phyloP scores from a whole-genome alignment of 495 filamentous ascomycete genomes.

The Penicillium subrubescens region DNA sequence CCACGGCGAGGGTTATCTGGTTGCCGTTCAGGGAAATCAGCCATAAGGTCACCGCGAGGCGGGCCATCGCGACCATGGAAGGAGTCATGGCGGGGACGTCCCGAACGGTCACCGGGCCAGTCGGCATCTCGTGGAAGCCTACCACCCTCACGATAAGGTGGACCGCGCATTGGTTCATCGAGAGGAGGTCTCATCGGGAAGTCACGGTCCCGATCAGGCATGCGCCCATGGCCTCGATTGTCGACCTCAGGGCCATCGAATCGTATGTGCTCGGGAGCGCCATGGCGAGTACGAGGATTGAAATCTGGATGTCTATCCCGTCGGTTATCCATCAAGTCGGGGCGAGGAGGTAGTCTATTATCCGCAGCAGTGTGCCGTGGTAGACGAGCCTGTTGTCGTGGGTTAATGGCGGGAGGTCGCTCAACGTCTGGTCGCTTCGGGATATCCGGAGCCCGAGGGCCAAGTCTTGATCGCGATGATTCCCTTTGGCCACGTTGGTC shows the following conservation, averaged over 20 bases:
- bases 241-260: slow-evolving; percentile 37
- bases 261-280: slow-evolving; percentile 38
- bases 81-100: slow-evolving; percentile 34
- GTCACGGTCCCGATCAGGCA: slow-evolving; percentile 38
- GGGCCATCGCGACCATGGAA: slow-evolving; percentile 37
- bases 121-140: slow-evolving; percentile 37
- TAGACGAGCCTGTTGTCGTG: slow-evolving; percentile 36
- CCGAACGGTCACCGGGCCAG: slow-evolving; percentile 41
- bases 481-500: slow-evolving; percentile 16
- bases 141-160: slow-evolving; percentile 38
- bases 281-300: slow-evolving; percentile 39
- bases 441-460: slow-evolving; percentile 33
- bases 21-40: slow-evolving; percentile 37
- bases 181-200: slow-evolving; percentile 33
- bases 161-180: slow-evolving; percentile 47
- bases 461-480: slow-evolving; percentile 29
- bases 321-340: slow-evolving; percentile 43
- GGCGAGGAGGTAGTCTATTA: slow-evolving; percentile 38
- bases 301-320: slow-evolving; percentile 43
- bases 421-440: slow-evolving; percentile 44
- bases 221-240: slow-evolving; percentile 33
- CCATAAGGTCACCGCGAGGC: slow-evolving; percentile 41
- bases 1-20: slow-evolving; percentile 37
- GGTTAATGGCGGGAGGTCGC: slow-evolving; percentile 19
- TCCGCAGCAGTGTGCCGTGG: slow-evolving; percentile 33